Percentiles rank a stretch among this genome's conserved stretches.
phyloP scores from a whole-genome alignment of 2,329 filamentous ascomycete genomes.

The Hypoxylon sp. region DNA sequence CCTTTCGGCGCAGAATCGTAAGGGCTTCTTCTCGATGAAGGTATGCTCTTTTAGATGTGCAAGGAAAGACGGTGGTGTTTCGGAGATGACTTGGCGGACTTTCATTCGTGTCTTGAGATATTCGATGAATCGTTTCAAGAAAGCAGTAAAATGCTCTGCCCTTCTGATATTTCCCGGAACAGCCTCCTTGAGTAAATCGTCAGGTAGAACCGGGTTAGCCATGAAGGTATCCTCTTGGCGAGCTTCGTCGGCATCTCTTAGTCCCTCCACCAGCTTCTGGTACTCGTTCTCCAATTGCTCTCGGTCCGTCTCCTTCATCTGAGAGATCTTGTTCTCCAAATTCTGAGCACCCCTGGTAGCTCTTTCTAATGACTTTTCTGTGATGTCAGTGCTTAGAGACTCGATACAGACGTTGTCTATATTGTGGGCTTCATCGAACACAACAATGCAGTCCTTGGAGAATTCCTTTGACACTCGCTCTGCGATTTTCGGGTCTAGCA shows the following conservation, averaged over 20 bases:
- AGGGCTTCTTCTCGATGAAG: conserved; percentile 96
- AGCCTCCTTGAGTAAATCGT: conserved; percentile 94
- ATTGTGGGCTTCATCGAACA: conserved; percentile 99
- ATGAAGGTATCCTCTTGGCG: conserved; percentile 96
- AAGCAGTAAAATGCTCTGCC: conserved; percentile 95
- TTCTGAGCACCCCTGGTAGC: conserved; percentile 92
- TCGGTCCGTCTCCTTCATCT: conserved; percentile 96
- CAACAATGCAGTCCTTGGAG: conserved; percentile 97
- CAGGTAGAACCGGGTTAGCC: conserved; percentile 93
- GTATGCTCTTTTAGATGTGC: conserved; percentile 94
- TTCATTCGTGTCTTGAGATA: conserved; percentile 99
- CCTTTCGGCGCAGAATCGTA: conserved; percentile 94
- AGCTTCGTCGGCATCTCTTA: conserved; percentile 89
- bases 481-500: conserved; percentile 97
- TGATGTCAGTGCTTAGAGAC: conserved; percentile 95
- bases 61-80: conserved; percentile 94
- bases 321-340: conserved; percentile 88
- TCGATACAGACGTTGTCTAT: conserved; percentile 99
- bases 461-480: conserved; percentile 95
- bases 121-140: conserved; percentile 96
- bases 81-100: conserved; percentile 95
- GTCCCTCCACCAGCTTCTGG: conserved; percentile 91
- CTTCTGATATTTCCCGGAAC: conserved; percentile 96
- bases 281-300: conserved; percentile 97
- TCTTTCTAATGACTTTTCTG: conserved; percentile 92